phyloP scores from a whole-genome alignment of 306 rosid species.

The Arachis stenosperma region DNA sequence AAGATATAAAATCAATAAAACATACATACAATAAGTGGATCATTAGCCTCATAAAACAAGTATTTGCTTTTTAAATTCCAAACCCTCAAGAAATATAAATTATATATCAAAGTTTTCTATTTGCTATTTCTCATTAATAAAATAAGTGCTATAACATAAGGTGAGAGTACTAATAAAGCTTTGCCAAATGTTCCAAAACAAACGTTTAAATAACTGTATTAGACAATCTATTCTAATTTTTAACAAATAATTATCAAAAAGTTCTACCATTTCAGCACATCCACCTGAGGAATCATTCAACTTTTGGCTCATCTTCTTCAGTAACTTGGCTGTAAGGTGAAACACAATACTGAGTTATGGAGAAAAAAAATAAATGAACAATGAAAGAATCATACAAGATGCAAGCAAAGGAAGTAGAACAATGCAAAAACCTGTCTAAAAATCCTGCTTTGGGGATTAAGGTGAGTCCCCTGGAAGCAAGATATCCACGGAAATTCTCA shows the following conservation, averaged over 20 bases:
- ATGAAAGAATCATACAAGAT: constrained; percentile 13
- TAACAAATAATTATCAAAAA: background rate
- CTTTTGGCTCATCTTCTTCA: constrained; percentile 65
- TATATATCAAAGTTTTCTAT: too few relatives aligned
- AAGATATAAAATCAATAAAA: too few relatives aligned
- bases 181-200: too few relatives aligned
- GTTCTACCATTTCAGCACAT: constrained; percentile 11
- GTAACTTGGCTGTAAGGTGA: constrained; percentile 65
- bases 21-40: too few relatives aligned
- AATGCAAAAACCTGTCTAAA: constrained; percentile 63
- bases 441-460: constrained; percentile 81
- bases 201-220: too few relatives aligned
- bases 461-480: constrained; percentile 60
- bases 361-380: background rate
- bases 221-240: too few relatives aligned
- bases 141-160: too few relatives aligned
- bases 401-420: background rate
- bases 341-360: constrained; percentile 39
- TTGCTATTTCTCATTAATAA: too few relatives aligned
- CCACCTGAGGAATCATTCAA: constrained; percentile 34
- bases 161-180: too few relatives aligned
- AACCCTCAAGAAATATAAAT: too few relatives aligned
- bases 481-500: constrained; percentile 59
- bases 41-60: too few relatives aligned
- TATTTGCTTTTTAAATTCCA: too few relatives aligned